Percentiles rank a stretch among this genome's conserved stretches.
These are phyloP conservation scores for Citropsis articulata DNA, from an alignment of 345 rosid genomes.

Conservation along the genomic window DNA sequence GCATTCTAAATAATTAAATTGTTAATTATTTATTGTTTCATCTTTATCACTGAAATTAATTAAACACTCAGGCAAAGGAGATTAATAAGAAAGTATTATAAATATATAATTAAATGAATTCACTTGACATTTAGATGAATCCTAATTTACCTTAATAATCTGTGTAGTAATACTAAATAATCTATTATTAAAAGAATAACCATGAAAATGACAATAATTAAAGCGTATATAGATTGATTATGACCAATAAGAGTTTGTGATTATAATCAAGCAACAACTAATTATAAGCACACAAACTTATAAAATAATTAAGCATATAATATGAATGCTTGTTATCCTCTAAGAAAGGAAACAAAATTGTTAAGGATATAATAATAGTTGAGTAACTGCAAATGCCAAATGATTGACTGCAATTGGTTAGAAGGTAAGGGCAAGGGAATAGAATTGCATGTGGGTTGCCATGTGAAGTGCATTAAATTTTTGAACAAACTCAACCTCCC, in stretches of 20 bases:
- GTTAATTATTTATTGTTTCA: neutral
- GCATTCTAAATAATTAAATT: neutral
- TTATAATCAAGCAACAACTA: neutral
- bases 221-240: neutral
- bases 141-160: neutral
- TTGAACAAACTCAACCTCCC: constrained; percentile 25
- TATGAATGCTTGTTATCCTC: neutral
- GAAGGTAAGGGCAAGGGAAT: constrained; percentile 1
- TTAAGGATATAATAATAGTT: neutral
- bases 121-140: neutral
- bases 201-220: neutral
- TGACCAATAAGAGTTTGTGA: constrained; percentile 7
- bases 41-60: neutral
- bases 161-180: no score
- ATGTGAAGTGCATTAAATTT: constrained; percentile 38
- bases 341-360: neutral
- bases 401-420: constrained; percentile 13
- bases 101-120: no score
- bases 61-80: no score
- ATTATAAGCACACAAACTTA: constrained; percentile 9
- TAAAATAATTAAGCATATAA: neutral
- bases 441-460: constrained; percentile 47
- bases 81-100: no score
- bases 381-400: constrained; percentile 5
- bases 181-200: neutral